Base-by-base conservation (phyloP, 2,329 filamentous ascomycete genomes). In the Cordyceps fumosorosea region DNA sequence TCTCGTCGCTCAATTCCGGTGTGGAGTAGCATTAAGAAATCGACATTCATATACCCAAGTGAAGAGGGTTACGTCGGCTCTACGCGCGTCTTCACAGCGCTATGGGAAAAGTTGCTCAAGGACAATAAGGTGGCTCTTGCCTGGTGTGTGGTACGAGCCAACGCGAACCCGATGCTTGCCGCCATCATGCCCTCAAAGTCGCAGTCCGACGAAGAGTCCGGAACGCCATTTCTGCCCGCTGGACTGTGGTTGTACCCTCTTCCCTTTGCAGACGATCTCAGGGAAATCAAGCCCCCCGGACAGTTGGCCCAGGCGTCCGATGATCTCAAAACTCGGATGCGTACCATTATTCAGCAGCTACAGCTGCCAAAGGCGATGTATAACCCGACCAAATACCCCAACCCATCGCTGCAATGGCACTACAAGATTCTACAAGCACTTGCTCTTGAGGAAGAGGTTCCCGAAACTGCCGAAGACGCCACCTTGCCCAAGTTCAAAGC, bases 391-490 rank as follows among this genome's bases (percentile, higher is more conserved):
- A 95, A 89, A 70, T 98, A 97, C 69, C 91, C 95, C 0, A 99
- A 99, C 65, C 92, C 93, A 11, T 84, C 90, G 10, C 80, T 99
- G 26, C 95, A 99, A 76, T 99, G 93, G 93, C 95, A 98, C 77
- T 99, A 98, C 79, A 88, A 86, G 65, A 96, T 99, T 52, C 78
- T 99, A 0, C 95, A 99, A 75, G 89, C 90, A 7, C 82, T 97
- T 62, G 95, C 95, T 0, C 80, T 99, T 0, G 93, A 96, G 42
- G 95, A 99, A 72, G 93, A 97, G 67, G 77, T 96, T 1, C 93
- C 93, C 0, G 88, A 89, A 22, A 83, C 88, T 56, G 76, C 76
- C 1, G 80, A 84, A 16, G 95, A 99, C 71, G 87, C 89, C 66
- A 98, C 95, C 0, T 72, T 90, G 16, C 95, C 95, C 1, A 91